Evolutionary conservation across 2,329 filamentous ascomycete species (phyloP).

Genomic region (Grosmannia clavigera): DNA sequence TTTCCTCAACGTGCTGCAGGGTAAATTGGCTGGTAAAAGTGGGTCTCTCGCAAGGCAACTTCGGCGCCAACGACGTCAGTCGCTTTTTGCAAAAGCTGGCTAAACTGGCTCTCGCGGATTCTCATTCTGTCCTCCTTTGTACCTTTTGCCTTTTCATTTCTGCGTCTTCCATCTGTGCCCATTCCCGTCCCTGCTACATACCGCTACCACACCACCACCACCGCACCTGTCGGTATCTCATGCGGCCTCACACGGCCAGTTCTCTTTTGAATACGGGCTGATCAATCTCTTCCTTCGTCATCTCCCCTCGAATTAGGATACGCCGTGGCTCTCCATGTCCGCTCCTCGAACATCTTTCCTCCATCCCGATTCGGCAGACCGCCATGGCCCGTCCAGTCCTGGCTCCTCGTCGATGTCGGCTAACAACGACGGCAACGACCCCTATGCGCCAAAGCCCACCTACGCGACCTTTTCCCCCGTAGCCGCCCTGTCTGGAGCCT

Average conservation of each 20-base stretch:
- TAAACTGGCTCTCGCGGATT: not conserved
- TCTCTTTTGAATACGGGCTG: not conserved
- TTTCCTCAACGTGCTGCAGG: not conserved
- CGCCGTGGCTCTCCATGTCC: constrained; percentile 43
- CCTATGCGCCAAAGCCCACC: constrained; percentile 47
- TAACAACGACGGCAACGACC: constrained; percentile 14
- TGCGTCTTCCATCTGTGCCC: not conserved
- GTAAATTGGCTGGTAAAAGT: not conserved
- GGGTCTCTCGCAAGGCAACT: not conserved
- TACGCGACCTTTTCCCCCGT: constrained; percentile 83
- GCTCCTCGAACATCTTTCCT: constrained; percentile 25
- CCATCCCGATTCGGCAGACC: constrained; percentile 14
- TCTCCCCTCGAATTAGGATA: constrained; percentile 20
- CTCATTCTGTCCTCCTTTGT: not conserved
- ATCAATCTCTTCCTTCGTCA: not conserved
- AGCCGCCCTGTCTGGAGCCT: constrained; percentile 52
- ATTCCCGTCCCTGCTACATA: not conserved
- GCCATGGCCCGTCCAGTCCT: constrained; percentile 18
- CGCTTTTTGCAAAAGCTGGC: not conserved
- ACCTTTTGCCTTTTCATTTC: not conserved
- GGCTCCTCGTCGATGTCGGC: constrained; percentile 2
- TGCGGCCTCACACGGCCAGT: not conserved
- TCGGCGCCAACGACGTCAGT: not conserved
- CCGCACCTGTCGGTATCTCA: not conserved
- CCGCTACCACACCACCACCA: not conserved